Base-by-base conservation (phyloP, 495 filamentous ascomycete genomes). In the Zalerion maritima region DNA sequence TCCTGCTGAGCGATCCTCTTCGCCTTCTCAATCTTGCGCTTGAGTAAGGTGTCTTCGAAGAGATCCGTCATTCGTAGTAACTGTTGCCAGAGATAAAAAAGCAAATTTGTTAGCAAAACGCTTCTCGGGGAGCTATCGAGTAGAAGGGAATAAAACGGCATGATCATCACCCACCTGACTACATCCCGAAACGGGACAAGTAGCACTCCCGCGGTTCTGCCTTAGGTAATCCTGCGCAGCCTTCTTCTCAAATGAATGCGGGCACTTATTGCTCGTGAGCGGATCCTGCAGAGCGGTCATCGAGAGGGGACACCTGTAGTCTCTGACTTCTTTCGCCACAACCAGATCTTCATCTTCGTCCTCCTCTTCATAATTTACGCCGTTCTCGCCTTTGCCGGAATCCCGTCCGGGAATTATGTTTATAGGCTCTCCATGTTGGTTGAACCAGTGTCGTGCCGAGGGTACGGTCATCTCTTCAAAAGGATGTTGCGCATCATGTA, bases 301-400 rank as follows among this genome's bases (percentile, higher is more conserved):
- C 1, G 85, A 86, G n/a, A 94, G 45, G 0, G 82, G 82, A 42
- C 85, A 93, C 45, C 74, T 78, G 28, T 82, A 64, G 34, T 72
- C 78, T 37, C 78, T 62, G 11, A 64, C 67, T 40, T 77, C 78
- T 29, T 73, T 57, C 32, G 70, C 62, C 25, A 93, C 72, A 5
- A 73, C 69, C 28, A 94, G 57, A 18, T 94, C 84, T 14, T 89
- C 81, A 25, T 81, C 77, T 9, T 60, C 60, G 2, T 63, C 59
- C 0, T 52, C 64, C 0, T 43, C 49, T 1, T 45, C 49, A n/a
- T n/a, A n/a, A n/a, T n/a, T n/a, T 24, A 37, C 49, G 33, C 28
- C 37, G 30, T 18, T 45, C 28, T 35, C 41, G 32, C 33, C 35
- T 9, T 36, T 31, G 33, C 19, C 18, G 34, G 22, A 18, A 30